Base-by-base conservation (phyloP, 306 rosid genomes). In the Vigna mungo region DNA sequence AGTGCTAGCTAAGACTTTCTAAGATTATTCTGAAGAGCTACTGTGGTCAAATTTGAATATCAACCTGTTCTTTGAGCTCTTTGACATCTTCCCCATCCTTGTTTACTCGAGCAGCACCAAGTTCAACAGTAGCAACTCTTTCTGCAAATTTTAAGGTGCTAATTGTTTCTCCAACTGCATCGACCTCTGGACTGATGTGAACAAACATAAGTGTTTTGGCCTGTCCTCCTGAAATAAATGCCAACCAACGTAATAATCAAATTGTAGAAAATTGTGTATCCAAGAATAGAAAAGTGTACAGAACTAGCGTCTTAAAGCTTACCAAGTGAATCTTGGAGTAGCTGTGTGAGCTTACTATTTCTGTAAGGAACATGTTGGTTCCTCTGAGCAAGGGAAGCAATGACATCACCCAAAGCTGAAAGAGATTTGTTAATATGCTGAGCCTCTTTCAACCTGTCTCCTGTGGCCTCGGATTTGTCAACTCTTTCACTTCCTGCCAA, bases 241-340 rank as follows among this genome's bases (percentile, higher is more conserved):
- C 41, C 47, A 63, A 82, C 55, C 75, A 58, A 56, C 63, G 25
- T 71, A 20, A 67, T 59, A 4, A 23, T 23, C 69, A 44, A 80
- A 55, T 46, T 20, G 44, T 68, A 23, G 44, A 36, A 51, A 72
- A 9, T 20, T 21, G 52, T 21, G 12, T 66, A 12, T 18, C n/a
- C 64, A 55, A 2, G 60, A 49, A 58, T 17, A 58, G 39, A 47
- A 64, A 66, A 32, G 30, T 63, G 32, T 11, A 39, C 39, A 54
- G 25, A 41, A 65, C 47, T 64, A 36, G 39, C 16, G 16, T 46
- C 65, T 81, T 78, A 66, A 74, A 76, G 17, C 86, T 81, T 87
- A 94, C 98, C 98, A 61, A 94, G 96, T 53, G 98, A 94, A 80
- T 94, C 98, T 85, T 94, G 98, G 59, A 94, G 98, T 63, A 94